These are phyloP conservation scores for Rhododendron molle DNA, from an alignment of 148 eudicot genomes.

Conservation along the genomic window DNA sequence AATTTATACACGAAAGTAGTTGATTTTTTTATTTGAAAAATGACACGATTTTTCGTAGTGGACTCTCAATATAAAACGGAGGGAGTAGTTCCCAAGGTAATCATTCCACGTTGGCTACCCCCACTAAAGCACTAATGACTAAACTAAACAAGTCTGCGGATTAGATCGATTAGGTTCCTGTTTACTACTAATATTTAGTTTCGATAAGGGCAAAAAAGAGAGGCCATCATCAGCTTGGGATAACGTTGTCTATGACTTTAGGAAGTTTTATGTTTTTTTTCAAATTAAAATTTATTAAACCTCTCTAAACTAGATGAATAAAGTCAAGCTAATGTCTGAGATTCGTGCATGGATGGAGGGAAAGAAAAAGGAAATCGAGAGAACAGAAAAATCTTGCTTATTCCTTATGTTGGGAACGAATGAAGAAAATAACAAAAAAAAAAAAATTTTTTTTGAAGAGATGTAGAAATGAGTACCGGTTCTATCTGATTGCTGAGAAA, in stretches of 20 bases:
- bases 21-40: too few species aligned
- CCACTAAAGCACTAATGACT: not conserved
- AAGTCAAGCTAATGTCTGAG: not conserved
- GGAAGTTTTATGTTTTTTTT: not conserved
- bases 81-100: not conserved
- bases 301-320: not conserved
- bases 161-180: constrained; percentile 1
- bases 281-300: not conserved
- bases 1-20: too few species aligned
- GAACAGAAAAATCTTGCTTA: not conserved
- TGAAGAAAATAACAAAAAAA: not conserved
- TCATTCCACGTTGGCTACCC: not conserved
- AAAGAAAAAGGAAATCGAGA: not conserved
- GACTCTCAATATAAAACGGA: too few species aligned
- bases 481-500: not conserved
- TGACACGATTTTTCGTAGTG: too few species aligned
- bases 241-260: not conserved
- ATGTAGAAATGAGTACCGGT: not conserved
- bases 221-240: not conserved
- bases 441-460: not conserved
- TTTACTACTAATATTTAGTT: not conserved
- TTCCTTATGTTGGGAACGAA: not conserved
- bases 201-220: too few species aligned
- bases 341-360: not conserved
- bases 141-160: not conserved